Evolutionary conservation across 2,329 filamentous ascomycete genomes (phyloP).

Genomic region (Fusarium coffeatum): DNA sequence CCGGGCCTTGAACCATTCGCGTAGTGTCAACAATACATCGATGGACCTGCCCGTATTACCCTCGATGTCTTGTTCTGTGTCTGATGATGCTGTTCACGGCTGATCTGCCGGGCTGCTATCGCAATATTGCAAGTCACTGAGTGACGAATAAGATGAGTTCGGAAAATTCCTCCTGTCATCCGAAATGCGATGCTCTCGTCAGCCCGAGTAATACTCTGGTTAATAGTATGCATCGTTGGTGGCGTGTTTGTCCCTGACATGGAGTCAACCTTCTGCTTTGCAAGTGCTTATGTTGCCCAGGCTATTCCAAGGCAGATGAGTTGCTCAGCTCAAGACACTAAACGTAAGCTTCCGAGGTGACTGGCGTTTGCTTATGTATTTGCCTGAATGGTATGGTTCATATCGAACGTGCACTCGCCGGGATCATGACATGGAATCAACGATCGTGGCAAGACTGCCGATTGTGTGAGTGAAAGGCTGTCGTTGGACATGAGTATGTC

Average conservation of each 20-base stretch:
- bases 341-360: not conserved
- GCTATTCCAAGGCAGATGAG: not conserved
- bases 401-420: not conserved
- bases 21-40: not conserved
- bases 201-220: not conserved
- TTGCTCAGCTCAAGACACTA: not conserved
- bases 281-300: not conserved
- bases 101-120: conserved; percentile 11
- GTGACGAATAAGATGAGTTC: not conserved
- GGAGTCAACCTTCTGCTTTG: not conserved
- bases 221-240: not conserved
- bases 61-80: conserved; percentile 8
- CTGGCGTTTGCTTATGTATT: not conserved
- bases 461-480: not conserved
- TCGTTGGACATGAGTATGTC: not conserved
- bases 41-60: not conserved
- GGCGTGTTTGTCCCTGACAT: conserved; percentile 16
- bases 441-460: not conserved
- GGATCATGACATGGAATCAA: not conserved
- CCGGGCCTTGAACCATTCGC: not conserved
- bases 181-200: conserved; percentile 8
- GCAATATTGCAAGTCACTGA: conserved; percentile 12
- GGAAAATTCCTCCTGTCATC: not conserved
- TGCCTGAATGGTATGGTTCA: not conserved
- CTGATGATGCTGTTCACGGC: conserved; percentile 9